Evolutionary conservation across 345 rosid genomes (phyloP), one percentile per base, ranked within the genome.

Genomic region (Murraya koenigii): DNA sequence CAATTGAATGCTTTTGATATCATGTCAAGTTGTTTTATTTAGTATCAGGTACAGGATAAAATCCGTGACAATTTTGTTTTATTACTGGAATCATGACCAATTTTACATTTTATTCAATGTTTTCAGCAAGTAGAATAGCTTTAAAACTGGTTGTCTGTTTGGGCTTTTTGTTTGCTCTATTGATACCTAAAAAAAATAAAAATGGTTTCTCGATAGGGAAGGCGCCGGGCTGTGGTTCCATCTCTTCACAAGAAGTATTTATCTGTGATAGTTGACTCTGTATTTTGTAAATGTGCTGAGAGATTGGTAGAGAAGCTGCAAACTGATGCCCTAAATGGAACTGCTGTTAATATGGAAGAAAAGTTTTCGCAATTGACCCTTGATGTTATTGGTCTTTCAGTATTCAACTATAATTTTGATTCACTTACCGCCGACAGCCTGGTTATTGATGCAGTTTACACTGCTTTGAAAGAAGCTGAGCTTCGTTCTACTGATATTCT

Each of bases 391-490:
- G 98, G 99, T 28, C 85, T 93, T 38, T 91, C 98, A 0, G 77
- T 95, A 9, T 95, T 95, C 77, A 95, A 95, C 83, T 95, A 90
- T 72, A 90, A 92, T 83, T 95, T 95, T 41, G 98, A 95, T 85
- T 90, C 97, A 0, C 83, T 95, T 25, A 84, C 89, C 61, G 44
- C 94, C 3, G 92, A 95, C 80, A 95, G 96, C 73, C 99, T 97
- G 3, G 94, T 95, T 7, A 95, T 95, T 22, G 98, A 90, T 79
- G 94, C 98, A 30, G 96, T 95, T 75, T 95, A 95, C 78, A 90
- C 96, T 82, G 91, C 99, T 66, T 82, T 93, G 47, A 93, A 93
- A 87, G 98, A 95, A 82, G 99, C 99, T 13, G 99, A 93, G 87
- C 88, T 89, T 81, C 94, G 99, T 25, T 89, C 98, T 65, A 95